phyloP scores from a whole-genome alignment of 140 eudicot species.

The Anethum foeniculum region DNA sequence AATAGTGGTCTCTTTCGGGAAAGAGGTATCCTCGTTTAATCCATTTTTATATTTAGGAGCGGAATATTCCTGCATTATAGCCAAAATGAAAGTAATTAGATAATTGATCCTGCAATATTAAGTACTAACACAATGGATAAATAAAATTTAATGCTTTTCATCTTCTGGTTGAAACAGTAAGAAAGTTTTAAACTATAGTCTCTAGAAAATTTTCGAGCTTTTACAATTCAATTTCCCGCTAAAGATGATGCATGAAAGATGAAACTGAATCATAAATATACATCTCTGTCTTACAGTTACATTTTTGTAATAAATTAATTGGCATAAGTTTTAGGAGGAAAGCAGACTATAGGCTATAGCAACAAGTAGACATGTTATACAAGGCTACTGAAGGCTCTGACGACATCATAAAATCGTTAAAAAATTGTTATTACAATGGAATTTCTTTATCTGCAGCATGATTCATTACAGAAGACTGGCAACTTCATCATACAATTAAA shows the following conservation, averaged over 20 bases:
- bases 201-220: background rate
- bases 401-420: background rate
- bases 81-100: background rate
- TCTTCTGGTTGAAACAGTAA: background rate
- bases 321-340: background rate
- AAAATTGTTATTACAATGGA: background rate
- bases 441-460: background rate
- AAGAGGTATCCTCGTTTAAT: background rate
- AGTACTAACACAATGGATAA: background rate
- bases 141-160: background rate
- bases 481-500: background rate
- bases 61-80: constrained; percentile 20
- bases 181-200: background rate
- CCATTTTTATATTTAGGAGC: background rate
- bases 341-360: background rate
- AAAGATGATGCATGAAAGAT: background rate
- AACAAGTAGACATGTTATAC: background rate
- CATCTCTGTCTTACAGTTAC: background rate
- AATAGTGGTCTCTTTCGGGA: constrained; percentile 17
- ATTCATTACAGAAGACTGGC: background rate
- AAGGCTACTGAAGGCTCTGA: background rate
- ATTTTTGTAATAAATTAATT: background rate
- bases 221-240: background rate
- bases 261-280: background rate
- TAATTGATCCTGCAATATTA: background rate